Percentiles rank a stretch among this genome's conserved stretches.
phyloP scores from a whole-genome alignment of 768 basidiomycete genomes.

The Naematelia aurantialba region DNA sequence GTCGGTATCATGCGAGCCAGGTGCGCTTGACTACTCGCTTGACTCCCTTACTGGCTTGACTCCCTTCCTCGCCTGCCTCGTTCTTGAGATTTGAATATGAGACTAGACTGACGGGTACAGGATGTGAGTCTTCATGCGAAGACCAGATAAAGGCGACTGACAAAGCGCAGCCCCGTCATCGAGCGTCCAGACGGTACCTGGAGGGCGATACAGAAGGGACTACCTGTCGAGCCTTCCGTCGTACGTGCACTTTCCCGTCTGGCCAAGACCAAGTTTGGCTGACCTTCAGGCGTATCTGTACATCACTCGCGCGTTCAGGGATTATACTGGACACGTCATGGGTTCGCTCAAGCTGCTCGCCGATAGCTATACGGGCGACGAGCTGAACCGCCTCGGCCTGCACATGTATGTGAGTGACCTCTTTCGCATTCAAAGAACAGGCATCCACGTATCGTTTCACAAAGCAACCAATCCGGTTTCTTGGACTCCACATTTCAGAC shows the following conservation, averaged over 20 bases:
- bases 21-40: slow-evolving; percentile 19
- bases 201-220: slow-evolving; percentile 73
- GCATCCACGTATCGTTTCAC: too few relatives aligned
- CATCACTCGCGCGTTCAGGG: slow-evolving; percentile 71
- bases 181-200: slow-evolving; percentile 67
- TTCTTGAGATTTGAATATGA: too few relatives aligned
- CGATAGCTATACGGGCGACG: slow-evolving; percentile 46
- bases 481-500: too few relatives aligned
- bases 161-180: slow-evolving; percentile 65
- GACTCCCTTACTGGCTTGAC: background rate
- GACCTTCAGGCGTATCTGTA: slow-evolving; percentile 67
- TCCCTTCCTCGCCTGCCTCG: background rate
- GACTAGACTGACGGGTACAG: slow-evolving; percentile 24
- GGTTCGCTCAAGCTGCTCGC: slow-evolving; percentile 56
- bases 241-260: slow-evolving; percentile 19
- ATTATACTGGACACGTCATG: slow-evolving; percentile 70
- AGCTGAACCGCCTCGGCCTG: slow-evolving; percentile 61
- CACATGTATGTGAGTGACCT: slow-evolving; percentile 60
- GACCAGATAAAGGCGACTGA: background rate
- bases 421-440: too few relatives aligned
- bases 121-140: slow-evolving; percentile 51
- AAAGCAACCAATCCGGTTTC: too few relatives aligned
- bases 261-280: background rate
- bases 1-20: slow-evolving; percentile 65
- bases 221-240: slow-evolving; percentile 64